A percentile compares a stretch with the other conserved stretches of the same genome.
phyloP scores from a whole-genome alignment of 768 basidiomycete species.

The Boletus insuetus region DNA sequence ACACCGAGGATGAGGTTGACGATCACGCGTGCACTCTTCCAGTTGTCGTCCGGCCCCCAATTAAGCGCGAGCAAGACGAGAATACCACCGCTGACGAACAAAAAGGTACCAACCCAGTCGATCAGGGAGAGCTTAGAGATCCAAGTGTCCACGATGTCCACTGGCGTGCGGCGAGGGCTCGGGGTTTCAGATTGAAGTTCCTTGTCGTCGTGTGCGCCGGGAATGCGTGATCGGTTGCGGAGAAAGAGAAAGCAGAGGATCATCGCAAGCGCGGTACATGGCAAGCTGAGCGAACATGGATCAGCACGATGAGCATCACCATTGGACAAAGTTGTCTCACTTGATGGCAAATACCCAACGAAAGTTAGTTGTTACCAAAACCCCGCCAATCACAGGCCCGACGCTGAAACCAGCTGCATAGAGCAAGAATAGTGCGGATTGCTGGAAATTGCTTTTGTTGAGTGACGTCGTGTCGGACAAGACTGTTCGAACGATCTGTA shows the following conservation, averaged over 20 bases:
- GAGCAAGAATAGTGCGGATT: constrained; percentile 39
- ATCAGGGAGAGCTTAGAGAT: constrained; percentile 34
- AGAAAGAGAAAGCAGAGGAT: constrained; percentile 42
- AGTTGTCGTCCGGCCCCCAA: constrained; percentile 45
- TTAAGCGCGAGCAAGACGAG: constrained; percentile 49
- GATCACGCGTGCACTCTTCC: constrained; percentile 45
- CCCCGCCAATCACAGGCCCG: constrained; percentile 46
- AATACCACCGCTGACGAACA: constrained; percentile 45
- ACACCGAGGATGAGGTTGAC: constrained; percentile 45
- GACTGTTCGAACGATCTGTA: constrained; percentile 41
- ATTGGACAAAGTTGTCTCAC: constrained; percentile 24
- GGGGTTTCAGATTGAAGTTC: constrained; percentile 6
- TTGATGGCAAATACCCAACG: constrained; percentile 59
- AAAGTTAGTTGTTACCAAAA: constrained; percentile 38
- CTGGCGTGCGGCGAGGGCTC: background rate
- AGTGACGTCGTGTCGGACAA: constrained; percentile 44
- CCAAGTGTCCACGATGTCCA: constrained; percentile 12
- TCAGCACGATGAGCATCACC: background rate
- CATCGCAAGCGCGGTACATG: constrained; percentile 36
- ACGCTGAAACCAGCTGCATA: constrained; percentile 42
- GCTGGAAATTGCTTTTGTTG: constrained; percentile 42
- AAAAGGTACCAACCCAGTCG: constrained; percentile 46
- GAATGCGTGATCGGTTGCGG: constrained; percentile 26
- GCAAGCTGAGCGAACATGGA: constrained; percentile 32
- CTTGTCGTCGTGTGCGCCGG: constrained; percentile 13